Conservation (phyloP, 345 rosid species). For the Rhodamnia argentea region DNA sequence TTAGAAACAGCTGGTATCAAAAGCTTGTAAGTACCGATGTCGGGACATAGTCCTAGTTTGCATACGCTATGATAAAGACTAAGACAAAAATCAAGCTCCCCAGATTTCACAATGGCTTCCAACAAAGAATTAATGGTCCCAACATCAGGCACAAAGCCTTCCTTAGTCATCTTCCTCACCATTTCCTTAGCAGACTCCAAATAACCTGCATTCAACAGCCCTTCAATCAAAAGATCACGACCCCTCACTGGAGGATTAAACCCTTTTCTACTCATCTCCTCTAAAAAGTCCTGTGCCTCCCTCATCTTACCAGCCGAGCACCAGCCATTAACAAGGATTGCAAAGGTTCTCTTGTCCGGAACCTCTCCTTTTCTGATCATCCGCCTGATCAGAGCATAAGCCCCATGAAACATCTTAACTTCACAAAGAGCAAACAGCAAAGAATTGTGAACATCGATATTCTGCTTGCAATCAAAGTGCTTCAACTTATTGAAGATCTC, state of each 20-base stretch:
- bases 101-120: constrained; percentile 48
- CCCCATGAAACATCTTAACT: constrained; percentile 74
- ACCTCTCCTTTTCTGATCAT: constrained; percentile 65
- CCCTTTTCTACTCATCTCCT: constrained; percentile 83
- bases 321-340: constrained; percentile 72
- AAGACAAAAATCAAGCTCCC: constrained; percentile 66
- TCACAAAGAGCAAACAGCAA: constrained; percentile 74
- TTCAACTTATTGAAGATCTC: constrained; percentile 66
- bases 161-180: constrained; percentile 68
- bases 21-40: constrained; percentile 59
- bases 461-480: constrained; percentile 42
- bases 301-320: constrained; percentile 69
- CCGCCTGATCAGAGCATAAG: constrained; percentile 73
- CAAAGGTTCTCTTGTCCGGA: constrained; percentile 56
- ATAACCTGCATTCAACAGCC: constrained; percentile 67
- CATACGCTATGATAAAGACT: constrained; percentile 61
- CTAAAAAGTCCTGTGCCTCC: constrained; percentile 74
- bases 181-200: constrained; percentile 72
- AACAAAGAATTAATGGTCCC: constrained; percentile 52
- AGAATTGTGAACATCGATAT: constrained; percentile 45
- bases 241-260: constrained; percentile 83
- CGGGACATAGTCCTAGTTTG: constrained; percentile 55
- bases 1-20: constrained; percentile 85
- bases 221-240: constrained; percentile 79
- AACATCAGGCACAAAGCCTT: constrained; percentile 59